These are phyloP conservation scores for Sporothrix protearum DNA, from an alignment of 2,329 filamentous ascomycete species.

Conservation along the genomic window DNA sequence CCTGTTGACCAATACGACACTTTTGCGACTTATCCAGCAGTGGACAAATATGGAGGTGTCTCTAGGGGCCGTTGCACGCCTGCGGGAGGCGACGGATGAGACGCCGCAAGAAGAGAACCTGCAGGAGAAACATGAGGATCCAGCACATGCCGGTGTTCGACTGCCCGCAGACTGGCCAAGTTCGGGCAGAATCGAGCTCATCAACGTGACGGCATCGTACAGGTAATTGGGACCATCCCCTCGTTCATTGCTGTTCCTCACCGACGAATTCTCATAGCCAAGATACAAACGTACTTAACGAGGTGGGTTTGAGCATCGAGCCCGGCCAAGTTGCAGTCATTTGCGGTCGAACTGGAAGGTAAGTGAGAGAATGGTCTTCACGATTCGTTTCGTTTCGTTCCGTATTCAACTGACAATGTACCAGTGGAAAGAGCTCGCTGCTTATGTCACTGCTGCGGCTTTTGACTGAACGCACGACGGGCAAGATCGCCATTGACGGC, in stretches of 20 bases:
- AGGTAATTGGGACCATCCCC: no score
- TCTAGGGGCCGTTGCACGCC: constrained; percentile 36
- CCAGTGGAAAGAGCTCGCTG: constrained; percentile 41
- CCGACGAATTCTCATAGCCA: constrained; percentile 19
- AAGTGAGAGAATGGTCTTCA: neutral
- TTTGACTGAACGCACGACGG: constrained; percentile 41
- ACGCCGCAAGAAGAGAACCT: constrained; percentile 33
- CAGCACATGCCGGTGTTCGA: neutral
- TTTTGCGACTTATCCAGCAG: constrained; percentile 35
- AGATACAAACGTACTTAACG: constrained; percentile 30
- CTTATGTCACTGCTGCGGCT: constrained; percentile 49
- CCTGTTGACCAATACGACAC: constrained; percentile 37
- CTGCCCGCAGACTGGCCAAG: constrained; percentile 32
- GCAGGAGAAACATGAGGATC: constrained; percentile 11
- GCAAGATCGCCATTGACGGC: constrained; percentile 46
- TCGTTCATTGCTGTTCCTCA: no score
- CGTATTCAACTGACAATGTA: constrained; percentile 22
- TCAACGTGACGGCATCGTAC: constrained; percentile 34
- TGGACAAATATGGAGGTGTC: constrained; percentile 39
- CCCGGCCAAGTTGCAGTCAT: constrained; percentile 50
- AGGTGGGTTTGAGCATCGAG: constrained; percentile 32
- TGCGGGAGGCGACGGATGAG: constrained; percentile 26
- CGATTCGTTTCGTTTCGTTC: no score
- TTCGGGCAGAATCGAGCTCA: constrained; percentile 32
- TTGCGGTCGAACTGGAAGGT: constrained; percentile 52